phyloP scores from a whole-genome alignment of 2,329 filamentous ascomycete genomes.

The Anthostomella pinea region DNA sequence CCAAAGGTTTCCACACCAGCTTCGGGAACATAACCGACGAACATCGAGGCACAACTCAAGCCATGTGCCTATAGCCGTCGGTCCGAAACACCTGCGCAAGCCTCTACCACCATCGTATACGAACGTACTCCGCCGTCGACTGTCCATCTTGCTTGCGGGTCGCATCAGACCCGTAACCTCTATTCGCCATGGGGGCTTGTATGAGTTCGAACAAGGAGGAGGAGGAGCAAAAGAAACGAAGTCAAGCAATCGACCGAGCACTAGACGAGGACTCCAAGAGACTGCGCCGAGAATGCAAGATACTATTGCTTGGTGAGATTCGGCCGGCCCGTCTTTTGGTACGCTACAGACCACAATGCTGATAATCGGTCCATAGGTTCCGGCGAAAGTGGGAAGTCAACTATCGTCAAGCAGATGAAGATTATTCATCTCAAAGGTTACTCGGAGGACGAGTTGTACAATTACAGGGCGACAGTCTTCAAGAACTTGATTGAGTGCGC shows the following conservation, averaged over 20 bases:
- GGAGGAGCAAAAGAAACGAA: conserved; percentile 91
- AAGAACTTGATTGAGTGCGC: conserved; percentile 98
- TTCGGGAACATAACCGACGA: conserved; percentile 1
- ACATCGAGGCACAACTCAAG: neutral
- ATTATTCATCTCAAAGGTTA: conserved; percentile 99
- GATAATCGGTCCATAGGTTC: conserved; percentile 56
- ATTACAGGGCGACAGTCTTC: conserved; percentile 95
- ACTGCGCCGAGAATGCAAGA: conserved; percentile 97
- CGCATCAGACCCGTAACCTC: conserved; percentile 9
- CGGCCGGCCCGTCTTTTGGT: neutral
- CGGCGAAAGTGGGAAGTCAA: conserved; percentile 97
- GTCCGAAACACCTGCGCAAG: conserved; percentile 7
- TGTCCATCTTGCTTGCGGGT: conserved; percentile 9
- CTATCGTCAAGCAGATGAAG: conserved; percentile 99
- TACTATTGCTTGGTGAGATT: conserved; percentile 78
- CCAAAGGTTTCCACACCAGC: conserved; percentile 3
- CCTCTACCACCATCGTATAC: conserved; percentile 1
- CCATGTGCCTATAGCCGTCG: conserved; percentile 15
- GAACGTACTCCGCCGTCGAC: conserved; percentile 5
- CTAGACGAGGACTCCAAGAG: conserved; percentile 93
- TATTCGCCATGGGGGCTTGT: conserved; percentile 76
- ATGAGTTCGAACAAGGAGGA: conserved; percentile 87
- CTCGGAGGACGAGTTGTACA: conserved; percentile 85
- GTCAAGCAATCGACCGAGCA: conserved; percentile 89
- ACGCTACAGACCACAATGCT: conserved; percentile 6